Evolutionary conservation across 345 rosid genomes (phyloP).

Genomic region (Populus euphratica): DNA sequence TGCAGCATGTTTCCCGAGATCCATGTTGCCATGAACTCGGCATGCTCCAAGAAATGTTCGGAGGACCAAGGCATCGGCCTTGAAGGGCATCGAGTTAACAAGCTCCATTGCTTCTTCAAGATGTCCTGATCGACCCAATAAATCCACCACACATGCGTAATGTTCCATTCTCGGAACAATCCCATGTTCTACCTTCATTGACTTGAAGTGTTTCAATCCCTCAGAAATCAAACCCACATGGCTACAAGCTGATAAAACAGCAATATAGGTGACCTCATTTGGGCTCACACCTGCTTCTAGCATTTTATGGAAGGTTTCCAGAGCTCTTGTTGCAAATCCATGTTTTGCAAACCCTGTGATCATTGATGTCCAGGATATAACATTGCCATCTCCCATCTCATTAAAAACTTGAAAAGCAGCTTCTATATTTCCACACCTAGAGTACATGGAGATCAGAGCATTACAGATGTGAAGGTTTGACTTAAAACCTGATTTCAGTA

Average conservation of each 20-base stretch:
- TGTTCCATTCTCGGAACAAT: constrained; percentile 69
- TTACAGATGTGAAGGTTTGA: constrained; percentile 41
- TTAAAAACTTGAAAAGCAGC: constrained; percentile 54
- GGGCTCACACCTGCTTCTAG: constrained; percentile 43
- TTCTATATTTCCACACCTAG: constrained; percentile 63
- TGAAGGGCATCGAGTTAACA: constrained; percentile 53
- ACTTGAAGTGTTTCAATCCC: constrained; percentile 60
- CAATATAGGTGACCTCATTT: constrained; percentile 59
- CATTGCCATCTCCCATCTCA: constrained; percentile 43
- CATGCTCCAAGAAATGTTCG: constrained; percentile 81
- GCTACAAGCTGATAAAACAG: constrained; percentile 70
- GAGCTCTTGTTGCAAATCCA: constrained; percentile 54
- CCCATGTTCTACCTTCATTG: constrained; percentile 54
- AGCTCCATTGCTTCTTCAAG: constrained; percentile 55
- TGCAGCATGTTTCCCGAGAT: constrained; percentile 58
- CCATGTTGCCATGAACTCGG: constrained; percentile 47
- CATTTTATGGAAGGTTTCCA: constrained; percentile 56
- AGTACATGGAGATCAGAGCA: constrained; percentile 71
- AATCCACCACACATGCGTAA: constrained; percentile 80
- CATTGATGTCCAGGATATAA: constrained; percentile 74
- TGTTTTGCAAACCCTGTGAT: constrained; percentile 73
- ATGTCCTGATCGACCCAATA: constrained; percentile 55
- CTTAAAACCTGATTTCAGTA: constrained; percentile 49
- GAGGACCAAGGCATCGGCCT: constrained; percentile 51
- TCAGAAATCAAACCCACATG: constrained; percentile 65